These are phyloP conservation scores for Cystobasidium sp. DNA, from an alignment of 1,284 basidiomycete species.

Conservation along the genomic window DNA sequence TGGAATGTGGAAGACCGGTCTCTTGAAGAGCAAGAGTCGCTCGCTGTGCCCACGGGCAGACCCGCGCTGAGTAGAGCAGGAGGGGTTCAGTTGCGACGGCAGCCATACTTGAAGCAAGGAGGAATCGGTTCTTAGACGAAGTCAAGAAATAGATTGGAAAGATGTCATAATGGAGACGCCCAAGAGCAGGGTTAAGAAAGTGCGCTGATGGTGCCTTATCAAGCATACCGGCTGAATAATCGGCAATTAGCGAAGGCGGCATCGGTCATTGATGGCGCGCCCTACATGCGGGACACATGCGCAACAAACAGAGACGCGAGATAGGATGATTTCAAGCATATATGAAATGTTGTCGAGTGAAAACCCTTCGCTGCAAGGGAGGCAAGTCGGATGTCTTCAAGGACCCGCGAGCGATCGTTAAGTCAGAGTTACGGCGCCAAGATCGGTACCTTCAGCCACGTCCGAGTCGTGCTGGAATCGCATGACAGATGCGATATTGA, in stretches of 20 bases:
- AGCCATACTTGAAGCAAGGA: conserved; percentile 13
- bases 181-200: not conserved
- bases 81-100: conserved; percentile 15
- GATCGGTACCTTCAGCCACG: too few species aligned
- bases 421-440: too few species aligned
- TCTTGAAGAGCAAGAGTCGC: conserved; percentile 67
- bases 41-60: conserved; percentile 55
- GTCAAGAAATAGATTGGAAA: not conserved
- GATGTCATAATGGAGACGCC: not conserved
- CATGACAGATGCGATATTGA: too few species aligned
- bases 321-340: too few species aligned
- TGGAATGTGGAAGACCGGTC: conserved; percentile 55
- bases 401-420: too few species aligned
- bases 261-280: not conserved
- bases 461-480: too few species aligned
- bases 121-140: not conserved
- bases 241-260: not conserved
- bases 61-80: conserved; percentile 20
- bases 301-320: too few species aligned
- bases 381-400: too few species aligned
- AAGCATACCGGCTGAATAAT: not conserved
- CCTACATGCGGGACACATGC: too few species aligned
- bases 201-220: not conserved
- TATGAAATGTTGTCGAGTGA: too few species aligned
- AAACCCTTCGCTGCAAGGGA: too few species aligned